Evolutionary conservation across 83 land plant genomes (phyloP).

Genomic region (Diphasiastrum complanatum): DNA sequence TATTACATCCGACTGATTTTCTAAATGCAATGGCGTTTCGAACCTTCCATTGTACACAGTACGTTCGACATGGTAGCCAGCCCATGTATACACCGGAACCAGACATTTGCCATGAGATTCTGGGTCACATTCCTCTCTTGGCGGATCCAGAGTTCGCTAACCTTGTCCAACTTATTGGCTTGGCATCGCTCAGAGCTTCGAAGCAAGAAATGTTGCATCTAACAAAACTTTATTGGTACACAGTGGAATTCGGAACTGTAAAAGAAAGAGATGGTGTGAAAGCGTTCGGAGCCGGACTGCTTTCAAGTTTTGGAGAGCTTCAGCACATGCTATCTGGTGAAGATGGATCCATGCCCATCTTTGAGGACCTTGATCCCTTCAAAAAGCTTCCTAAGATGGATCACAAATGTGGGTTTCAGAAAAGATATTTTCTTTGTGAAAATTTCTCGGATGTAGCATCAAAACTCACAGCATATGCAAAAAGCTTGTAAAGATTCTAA

Average conservation of each 20-base stretch:
- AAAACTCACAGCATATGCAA: constrained; percentile 17
- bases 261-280: constrained; percentile 14
- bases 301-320: constrained; percentile 30
- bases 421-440: constrained; percentile 26
- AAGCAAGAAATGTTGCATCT: constrained; percentile 30
- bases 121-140: constrained; percentile 28
- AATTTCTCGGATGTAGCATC: constrained; percentile 22
- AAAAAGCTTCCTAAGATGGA: constrained; percentile 27
- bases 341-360: constrained; percentile 14
- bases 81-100: constrained; percentile 37
- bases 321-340: constrained; percentile 25
- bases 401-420: constrained; percentile 29
- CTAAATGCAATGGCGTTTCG: constrained; percentile 29
- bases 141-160: constrained; percentile 26
- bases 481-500: too few species aligned
- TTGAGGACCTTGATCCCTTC: constrained; percentile 28
- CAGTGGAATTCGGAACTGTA: constrained; percentile 31
- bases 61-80: constrained; percentile 26
- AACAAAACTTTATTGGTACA: constrained; percentile 33
- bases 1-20: constrained; percentile 26
- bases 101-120: constrained; percentile 31
- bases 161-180: constrained; percentile 21
- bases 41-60: constrained; percentile 30
- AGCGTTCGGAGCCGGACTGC: constrained; percentile 32
- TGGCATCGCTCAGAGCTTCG: constrained; percentile 25